These are phyloP conservation scores for Phytophthora hibernalis DNA, from an alignment of 352 stramenopile genomes.

Conservation along the genomic window DNA sequence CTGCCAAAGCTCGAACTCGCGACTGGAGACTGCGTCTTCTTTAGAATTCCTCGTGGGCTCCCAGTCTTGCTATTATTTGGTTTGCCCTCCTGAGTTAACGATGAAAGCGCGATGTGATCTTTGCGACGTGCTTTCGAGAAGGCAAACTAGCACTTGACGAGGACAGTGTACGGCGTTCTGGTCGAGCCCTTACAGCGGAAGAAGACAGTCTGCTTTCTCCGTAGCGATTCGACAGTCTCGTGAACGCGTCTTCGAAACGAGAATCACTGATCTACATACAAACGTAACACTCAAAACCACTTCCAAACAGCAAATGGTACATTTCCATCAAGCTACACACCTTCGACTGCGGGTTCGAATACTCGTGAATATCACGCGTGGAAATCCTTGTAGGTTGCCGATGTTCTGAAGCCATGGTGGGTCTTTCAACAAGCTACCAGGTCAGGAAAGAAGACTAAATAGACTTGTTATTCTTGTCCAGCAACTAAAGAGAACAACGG, in stretches of 20 bases:
- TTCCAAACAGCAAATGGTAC: neutral
- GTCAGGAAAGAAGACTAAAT: neutral
- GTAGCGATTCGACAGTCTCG: constrained; percentile 18
- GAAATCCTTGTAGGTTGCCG: constrained; percentile 7
- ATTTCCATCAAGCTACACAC: constrained; percentile 7
- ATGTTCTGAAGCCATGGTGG: neutral
- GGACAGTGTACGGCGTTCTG: constrained; percentile 8
- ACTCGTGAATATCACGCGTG: constrained; percentile 22
- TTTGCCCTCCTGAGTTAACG: constrained; percentile 21
- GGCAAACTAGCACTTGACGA: constrained; percentile 15
- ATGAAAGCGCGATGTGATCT: constrained; percentile 18
- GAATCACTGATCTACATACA: constrained; percentile 30
- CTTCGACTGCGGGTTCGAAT: constrained; percentile 19
- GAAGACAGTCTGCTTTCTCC: neutral
- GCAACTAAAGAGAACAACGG: neutral
- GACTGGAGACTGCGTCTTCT: constrained; percentile 17
- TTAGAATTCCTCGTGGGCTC: constrained; percentile 28
- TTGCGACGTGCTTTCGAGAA: neutral
- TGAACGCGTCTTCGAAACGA: constrained; percentile 28
- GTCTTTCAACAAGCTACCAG: neutral
- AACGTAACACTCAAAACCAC: neutral
- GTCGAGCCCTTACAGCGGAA: neutral
- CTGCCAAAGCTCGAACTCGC: neutral
- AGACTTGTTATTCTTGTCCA: constrained; percentile 14
- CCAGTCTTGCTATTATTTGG: neutral